Percentiles rank a stretch among this genome's conserved stretches.
phyloP scores from a whole-genome alignment of 306 rosid species.

The Fagus sylvatica region DNA sequence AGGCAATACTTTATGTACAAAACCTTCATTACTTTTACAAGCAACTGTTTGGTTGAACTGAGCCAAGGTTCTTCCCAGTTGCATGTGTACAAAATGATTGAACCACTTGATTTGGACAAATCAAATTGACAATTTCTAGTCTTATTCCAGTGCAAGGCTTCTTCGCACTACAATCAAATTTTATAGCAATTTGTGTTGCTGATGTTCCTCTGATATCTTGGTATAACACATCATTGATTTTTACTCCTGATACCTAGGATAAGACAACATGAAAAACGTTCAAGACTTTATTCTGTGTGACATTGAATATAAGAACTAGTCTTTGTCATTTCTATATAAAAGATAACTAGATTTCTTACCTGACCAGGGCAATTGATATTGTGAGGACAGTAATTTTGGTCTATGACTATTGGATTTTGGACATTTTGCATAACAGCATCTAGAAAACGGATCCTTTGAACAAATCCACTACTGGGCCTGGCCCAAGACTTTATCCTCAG shows the following conservation, averaged over 20 bases:
- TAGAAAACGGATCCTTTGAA: slow-evolving; percentile 32
- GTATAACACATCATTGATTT: slow-evolving; percentile 43
- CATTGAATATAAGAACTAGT: background rate
- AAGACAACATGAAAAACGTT: background rate
- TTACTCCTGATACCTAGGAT: slow-evolving; percentile 47
- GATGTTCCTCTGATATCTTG: slow-evolving; percentile 55
- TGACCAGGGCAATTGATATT: slow-evolving; percentile 35
- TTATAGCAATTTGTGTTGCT: slow-evolving; percentile 53
- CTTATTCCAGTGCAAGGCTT: slow-evolving; percentile 43
- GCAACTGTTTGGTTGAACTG: slow-evolving; percentile 48
- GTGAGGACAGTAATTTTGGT: slow-evolving; percentile 56
- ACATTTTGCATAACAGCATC: slow-evolving; percentile 44
- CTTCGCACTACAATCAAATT: slow-evolving; percentile 50
- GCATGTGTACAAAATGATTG: slow-evolving; percentile 45
- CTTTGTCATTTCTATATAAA: background rate
- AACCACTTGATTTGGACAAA: slow-evolving; percentile 31
- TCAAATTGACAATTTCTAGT: slow-evolving; percentile 46
- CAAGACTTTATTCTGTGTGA: background rate
- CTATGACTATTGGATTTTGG: slow-evolving; percentile 52
- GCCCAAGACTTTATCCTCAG: slow-evolving; percentile 68
- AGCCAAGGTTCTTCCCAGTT: slow-evolving; percentile 29
- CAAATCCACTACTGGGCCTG: slow-evolving; percentile 53
- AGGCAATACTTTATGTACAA: background rate
- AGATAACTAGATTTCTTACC: slow-evolving; percentile 19
- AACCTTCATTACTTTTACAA: slow-evolving; percentile 1